phyloP scores from a whole-genome alignment of 306 rosid species.

The Castanea mollissima region DNA sequence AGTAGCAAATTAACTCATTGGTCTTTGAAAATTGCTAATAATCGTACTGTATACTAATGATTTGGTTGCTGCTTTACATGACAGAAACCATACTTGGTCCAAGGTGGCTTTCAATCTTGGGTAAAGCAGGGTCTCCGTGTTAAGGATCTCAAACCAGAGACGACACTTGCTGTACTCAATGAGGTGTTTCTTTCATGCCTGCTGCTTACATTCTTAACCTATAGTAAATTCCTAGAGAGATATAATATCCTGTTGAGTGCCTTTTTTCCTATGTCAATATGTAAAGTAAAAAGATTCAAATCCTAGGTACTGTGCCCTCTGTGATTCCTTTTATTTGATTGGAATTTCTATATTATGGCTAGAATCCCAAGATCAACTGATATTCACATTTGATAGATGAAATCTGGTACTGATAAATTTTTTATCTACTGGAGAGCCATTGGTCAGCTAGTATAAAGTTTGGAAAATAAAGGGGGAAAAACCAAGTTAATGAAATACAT shows the following conservation, averaged over 20 bases:
- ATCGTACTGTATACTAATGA: background rate
- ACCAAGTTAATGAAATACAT: background rate
- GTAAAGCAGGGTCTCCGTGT: conserved; percentile 70
- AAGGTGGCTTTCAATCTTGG: conserved; percentile 95
- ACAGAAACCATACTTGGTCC: conserved; percentile 84
- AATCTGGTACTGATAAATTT: background rate
- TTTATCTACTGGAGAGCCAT: background rate
- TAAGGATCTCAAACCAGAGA: conserved; percentile 88
- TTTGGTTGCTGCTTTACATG: conserved; percentile 11
- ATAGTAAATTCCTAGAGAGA: background rate
- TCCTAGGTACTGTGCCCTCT: background rate
- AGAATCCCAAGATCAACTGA: background rate
- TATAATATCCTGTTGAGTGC: background rate
- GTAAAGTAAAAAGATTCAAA: background rate
- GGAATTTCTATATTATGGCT: background rate
- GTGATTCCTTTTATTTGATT: background rate
- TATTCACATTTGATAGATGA: too few relatives aligned
- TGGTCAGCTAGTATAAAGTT: background rate
- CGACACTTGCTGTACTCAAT: conserved; percentile 68
- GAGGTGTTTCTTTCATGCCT: conserved; percentile 51
- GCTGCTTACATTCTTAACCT: conserved; percentile 6
- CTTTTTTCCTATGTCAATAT: background rate
- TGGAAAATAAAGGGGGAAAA: too few relatives aligned
- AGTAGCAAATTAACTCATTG: background rate
- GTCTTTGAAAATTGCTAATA: background rate